Evolutionary conservation across 805 yeast genomes (phyloP).

Genomic region (Spathaspora arborariae): DNA sequence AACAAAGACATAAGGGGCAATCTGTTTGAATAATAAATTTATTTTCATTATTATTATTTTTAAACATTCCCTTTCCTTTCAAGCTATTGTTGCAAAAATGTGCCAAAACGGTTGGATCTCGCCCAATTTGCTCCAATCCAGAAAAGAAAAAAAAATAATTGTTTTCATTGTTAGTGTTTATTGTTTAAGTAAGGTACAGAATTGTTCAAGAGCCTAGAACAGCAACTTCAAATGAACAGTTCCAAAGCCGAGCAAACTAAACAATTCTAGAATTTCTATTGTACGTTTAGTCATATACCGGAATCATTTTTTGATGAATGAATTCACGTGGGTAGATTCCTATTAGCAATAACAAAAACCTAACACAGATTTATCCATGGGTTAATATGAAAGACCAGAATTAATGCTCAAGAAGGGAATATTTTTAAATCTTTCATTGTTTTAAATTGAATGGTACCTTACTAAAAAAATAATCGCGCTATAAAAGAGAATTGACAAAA

Average conservation of each 20-base stretch:
- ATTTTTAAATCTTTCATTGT: too few relatives aligned
- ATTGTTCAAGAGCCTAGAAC: background rate
- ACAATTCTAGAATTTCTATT: background rate
- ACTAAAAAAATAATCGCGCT: background rate
- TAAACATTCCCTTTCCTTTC: background rate
- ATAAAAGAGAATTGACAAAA: too few relatives aligned
- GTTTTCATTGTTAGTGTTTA: background rate
- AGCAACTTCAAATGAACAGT: background rate
- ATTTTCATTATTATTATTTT: background rate
- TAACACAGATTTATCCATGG: too few relatives aligned
- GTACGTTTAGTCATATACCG: too few relatives aligned
- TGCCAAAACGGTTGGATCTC: background rate
- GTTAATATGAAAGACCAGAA: too few relatives aligned
- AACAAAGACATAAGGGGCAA: background rate
- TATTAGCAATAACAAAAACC: too few relatives aligned
- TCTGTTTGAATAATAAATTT: background rate
- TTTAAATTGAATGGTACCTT: background rate
- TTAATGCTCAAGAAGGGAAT: too few relatives aligned
- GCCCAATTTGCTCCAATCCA: background rate
- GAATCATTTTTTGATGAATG: too few relatives aligned
- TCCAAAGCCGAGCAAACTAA: background rate
- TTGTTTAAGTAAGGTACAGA: background rate
- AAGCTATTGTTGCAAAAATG: background rate
- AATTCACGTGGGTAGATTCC: too few relatives aligned
- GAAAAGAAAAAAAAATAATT: too few relatives aligned